Percentiles rank a stretch among this genome's conserved stretches.
Conservation (phyloP, 352 stramenopile genomes). For the Globisporangium apiculatum region DNA sequence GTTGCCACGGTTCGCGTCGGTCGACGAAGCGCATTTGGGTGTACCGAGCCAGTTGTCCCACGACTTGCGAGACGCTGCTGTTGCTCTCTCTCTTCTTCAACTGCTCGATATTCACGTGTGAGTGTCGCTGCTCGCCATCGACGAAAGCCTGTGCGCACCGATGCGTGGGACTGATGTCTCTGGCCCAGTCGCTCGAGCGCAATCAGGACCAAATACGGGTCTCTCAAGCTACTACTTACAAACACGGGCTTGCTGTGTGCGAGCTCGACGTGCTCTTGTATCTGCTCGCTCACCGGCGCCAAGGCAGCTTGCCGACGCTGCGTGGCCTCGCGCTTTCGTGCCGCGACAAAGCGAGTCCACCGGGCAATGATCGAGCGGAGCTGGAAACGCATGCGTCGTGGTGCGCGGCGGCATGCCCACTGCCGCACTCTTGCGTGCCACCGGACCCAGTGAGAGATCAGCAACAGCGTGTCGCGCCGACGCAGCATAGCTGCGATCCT, state of each 20-base stretch:
- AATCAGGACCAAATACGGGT: too few species aligned
- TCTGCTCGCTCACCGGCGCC: not conserved
- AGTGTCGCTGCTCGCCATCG: not conserved
- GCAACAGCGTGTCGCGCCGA: not conserved
- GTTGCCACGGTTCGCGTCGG: not conserved
- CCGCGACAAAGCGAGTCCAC: constrained; percentile 3
- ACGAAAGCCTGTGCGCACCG: not conserved
- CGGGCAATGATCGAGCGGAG: not conserved
- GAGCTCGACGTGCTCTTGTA: not conserved
- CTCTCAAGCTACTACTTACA: too few species aligned
- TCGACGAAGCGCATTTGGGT: not conserved
- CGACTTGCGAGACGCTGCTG: not conserved
- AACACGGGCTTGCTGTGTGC: too few species aligned
- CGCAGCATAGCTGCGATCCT: not conserved
- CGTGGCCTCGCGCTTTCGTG: not conserved
- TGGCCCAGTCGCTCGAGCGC: not conserved
- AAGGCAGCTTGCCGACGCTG: not conserved
- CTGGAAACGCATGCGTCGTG: constrained; percentile 6
- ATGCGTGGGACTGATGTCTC: not conserved
- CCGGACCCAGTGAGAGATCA: constrained; percentile 3
- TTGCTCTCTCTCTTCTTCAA: not conserved
- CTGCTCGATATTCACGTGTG: not conserved
- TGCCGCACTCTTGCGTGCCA: constrained; percentile 2
- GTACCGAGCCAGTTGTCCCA: too few species aligned
- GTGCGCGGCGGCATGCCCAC: not conserved